Evolutionary conservation across 1,139 yeast species (phyloP).

Genomic region (Taiozyma sp.): DNA sequence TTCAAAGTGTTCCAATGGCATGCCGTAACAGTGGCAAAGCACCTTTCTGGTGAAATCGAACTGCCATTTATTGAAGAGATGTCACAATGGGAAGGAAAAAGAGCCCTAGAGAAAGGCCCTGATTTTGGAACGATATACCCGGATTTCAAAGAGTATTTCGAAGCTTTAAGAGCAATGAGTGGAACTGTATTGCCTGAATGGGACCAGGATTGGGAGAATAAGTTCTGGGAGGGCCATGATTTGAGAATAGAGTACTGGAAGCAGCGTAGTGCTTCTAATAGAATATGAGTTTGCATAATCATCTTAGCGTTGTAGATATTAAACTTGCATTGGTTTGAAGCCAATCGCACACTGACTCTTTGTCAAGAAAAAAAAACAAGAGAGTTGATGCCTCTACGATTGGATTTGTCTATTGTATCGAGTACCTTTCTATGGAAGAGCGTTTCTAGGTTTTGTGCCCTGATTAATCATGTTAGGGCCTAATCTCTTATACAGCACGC

Average conservation of each 20-base stretch:
- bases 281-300: too few species aligned
- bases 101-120: conserved; percentile 13
- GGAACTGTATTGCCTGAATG: conserved; percentile 7
- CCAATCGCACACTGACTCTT: too few species aligned
- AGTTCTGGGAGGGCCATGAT: conserved; percentile 9
- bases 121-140: conserved; percentile 6
- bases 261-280: neutral
- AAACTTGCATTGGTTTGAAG: too few species aligned
- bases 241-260: conserved; percentile 10
- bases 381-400: too few species aligned
- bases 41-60: conserved; percentile 15
- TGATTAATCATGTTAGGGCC: too few species aligned
- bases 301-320: too few species aligned
- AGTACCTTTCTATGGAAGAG: too few species aligned
- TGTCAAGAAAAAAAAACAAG: too few species aligned
- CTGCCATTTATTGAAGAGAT: conserved; percentile 14
- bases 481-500: too few species aligned
- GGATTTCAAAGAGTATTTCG: conserved; percentile 8
- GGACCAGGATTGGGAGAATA: conserved; percentile 7
- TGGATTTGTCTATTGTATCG: too few species aligned
- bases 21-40: conserved; percentile 24
- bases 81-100: conserved; percentile 7
- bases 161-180: conserved; percentile 4
- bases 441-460: too few species aligned
- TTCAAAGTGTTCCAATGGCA: conserved; percentile 21